These are phyloP conservation scores for Zychaea mexicana DNA, from an alignment of 371 early-diverging fungal species.

Conservation along the genomic window DNA sequence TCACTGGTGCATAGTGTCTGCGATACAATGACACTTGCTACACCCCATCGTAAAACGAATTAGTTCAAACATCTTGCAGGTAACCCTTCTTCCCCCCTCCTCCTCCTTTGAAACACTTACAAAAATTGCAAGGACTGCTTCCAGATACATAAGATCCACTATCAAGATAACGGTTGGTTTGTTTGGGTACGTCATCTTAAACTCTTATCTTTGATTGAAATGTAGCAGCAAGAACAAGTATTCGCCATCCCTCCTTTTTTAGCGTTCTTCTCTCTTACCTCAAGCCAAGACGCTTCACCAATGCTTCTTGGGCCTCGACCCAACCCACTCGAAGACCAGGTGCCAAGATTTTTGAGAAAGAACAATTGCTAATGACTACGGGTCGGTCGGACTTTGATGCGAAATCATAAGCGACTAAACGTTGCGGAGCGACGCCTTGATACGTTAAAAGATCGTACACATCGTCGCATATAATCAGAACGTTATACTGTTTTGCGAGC, in stretches of 20 bases:
- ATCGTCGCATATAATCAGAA: slow-evolving; percentile 67
- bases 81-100: not conserved
- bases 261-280: slow-evolving; percentile 21
- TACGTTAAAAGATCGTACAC: slow-evolving; percentile 60
- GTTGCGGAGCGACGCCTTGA: slow-evolving; percentile 17
- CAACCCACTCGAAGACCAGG: slow-evolving; percentile 44
- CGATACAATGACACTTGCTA: slow-evolving; percentile 34
- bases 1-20: slow-evolving; percentile 22
- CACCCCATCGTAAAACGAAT: not conserved
- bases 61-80: no score
- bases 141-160: slow-evolving; percentile 47
- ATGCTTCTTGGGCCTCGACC: slow-evolving; percentile 30
- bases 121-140: slow-evolving; percentile 34
- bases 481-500: slow-evolving; percentile 51
- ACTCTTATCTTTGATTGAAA: no score
- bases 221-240: no score
- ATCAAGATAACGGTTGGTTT: slow-evolving; percentile 2
- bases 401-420: slow-evolving; percentile 38
- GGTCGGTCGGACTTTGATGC: slow-evolving; percentile 16
- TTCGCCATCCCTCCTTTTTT: not conserved
- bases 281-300: slow-evolving; percentile 28
- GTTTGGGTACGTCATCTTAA: no score
- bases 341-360: slow-evolving; percentile 43
- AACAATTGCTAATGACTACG: slow-evolving; percentile 44
- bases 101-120: slow-evolving; percentile 17